Conservation (phyloP, 2,329 filamentous ascomycete genomes). For the Aureobasidium uvarum region DNA sequence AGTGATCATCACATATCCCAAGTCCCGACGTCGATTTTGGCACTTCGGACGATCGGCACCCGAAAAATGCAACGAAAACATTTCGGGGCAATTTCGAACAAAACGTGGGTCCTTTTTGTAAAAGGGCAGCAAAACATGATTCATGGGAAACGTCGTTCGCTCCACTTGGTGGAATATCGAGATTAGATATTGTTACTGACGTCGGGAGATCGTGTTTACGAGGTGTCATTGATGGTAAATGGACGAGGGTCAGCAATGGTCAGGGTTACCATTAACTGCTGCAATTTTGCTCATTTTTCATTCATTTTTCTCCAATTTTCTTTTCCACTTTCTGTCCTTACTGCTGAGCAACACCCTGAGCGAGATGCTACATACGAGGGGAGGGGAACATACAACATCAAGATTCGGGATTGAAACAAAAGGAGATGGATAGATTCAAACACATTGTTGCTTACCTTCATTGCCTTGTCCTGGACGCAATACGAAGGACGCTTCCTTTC, state of each 20-base stretch:
- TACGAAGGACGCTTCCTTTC: no score
- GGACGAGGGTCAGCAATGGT: background rate
- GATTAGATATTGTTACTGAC: background rate
- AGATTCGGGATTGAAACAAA: no score
- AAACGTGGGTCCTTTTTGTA: slow-evolving; percentile 12
- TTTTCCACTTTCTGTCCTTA: background rate
- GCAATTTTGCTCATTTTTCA: background rate
- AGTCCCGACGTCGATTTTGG: background rate
- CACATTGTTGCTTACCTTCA: no score
- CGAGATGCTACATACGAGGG: no score
- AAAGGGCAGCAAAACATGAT: background rate
- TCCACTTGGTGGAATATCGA: background rate
- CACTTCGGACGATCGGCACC: background rate
- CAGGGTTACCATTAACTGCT: background rate
- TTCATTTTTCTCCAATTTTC: background rate
- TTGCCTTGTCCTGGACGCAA: no score
- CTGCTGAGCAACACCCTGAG: no score
- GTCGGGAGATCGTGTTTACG: background rate
- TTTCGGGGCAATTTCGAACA: background rate
- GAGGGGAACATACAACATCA: no score
- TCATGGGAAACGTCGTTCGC: background rate
- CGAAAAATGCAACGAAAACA: background rate
- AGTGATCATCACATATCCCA: background rate
- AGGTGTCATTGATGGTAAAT: background rate
- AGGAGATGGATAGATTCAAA: no score